Evolutionary conservation across 352 stramenopile genomes (phyloP).

Genomic region (Phytophthora ohioensis): DNA sequence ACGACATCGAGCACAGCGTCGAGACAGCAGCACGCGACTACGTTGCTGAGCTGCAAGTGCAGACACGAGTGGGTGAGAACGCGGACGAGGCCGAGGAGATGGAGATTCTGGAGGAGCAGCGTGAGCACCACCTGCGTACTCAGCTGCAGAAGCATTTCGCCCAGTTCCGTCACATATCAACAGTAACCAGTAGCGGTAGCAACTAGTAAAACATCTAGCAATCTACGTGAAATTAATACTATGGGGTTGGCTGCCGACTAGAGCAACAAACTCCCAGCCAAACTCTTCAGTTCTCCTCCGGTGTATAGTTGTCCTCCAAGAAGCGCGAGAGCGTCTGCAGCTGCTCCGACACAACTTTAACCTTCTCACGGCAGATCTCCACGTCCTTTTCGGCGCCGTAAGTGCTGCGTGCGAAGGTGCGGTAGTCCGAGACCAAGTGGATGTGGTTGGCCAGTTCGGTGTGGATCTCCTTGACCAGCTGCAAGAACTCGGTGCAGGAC

Average conservation of each 20-base stretch:
- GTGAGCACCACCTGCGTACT: slow-evolving; percentile 47
- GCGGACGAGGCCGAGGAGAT: slow-evolving; percentile 42
- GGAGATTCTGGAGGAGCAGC: slow-evolving; percentile 40
- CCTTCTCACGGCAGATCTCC: slow-evolving; percentile 79
- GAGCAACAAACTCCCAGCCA: not conserved
- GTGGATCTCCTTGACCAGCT: slow-evolving; percentile 89
- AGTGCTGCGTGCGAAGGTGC: slow-evolving; percentile 81
- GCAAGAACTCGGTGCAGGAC: slow-evolving; percentile 84
- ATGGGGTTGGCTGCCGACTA: not conserved
- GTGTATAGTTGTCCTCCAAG: slow-evolving; percentile 77
- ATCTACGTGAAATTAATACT: slow-evolving; percentile 38
- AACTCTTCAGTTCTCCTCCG: slow-evolving; percentile 60
- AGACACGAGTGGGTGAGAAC: slow-evolving; percentile 36
- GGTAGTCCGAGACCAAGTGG: slow-evolving; percentile 88
- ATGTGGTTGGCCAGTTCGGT: slow-evolving; percentile 84
- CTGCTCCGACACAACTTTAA: slow-evolving; percentile 82
- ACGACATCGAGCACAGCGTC: slow-evolving; percentile 40
- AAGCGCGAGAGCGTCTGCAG: slow-evolving; percentile 80
- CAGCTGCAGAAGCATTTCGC: slow-evolving; percentile 72
- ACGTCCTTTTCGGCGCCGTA: slow-evolving; percentile 88
- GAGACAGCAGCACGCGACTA: slow-evolving; percentile 51
- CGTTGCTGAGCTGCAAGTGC: slow-evolving; percentile 41
- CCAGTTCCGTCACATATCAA: slow-evolving; percentile 45
- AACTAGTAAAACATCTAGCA: slow-evolving; percentile 16
- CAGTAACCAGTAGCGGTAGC: not conserved